Base-by-base conservation (phyloP, 148 eudicot species). In the Rhododendron williamsianum region DNA sequence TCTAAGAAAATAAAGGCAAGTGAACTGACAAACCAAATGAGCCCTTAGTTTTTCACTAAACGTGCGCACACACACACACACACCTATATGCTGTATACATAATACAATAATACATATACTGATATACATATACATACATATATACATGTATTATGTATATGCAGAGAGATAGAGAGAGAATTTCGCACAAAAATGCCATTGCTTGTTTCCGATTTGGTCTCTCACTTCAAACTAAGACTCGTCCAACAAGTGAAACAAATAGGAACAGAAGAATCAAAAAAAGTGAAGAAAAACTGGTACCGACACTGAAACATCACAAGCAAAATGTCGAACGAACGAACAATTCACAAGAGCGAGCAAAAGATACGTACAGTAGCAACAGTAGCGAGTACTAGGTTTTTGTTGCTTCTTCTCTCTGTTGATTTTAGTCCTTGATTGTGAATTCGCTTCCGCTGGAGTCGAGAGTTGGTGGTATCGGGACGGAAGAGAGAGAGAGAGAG, bases 401-500 rank as follows among this genome's bases (percentile, higher is more conserved):
- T 19, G 23, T 49, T 41, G 45, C 45, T 41, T 41, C 45, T 41
- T 79, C 38, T 79, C 23, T 25, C n/a, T 27, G 83, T 56, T 63
- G 71, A 63, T 67, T 81, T 60, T 9, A 41, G 74, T 81, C 52
- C 83, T 81, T 0, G 73, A 63, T 38, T 23, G 9, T 10, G 72
- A 81, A 21, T 38, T 36, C 51, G 73, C 35, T 25, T 38, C 73
- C 73, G 51, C 73, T 21, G 51, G 5, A 60, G 84, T 54, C 58
- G 25, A 56, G 30, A 81, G 71, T 81, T 63, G 74, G 84, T 58
- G 35, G 74, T 45, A 7, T 12, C 73, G 9, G 67, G 13, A 46
- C 33, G 11, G 73, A 23, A 58, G 76, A 82, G 84, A 82, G 83
- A 81, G 76, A 63, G 35, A 82, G 84, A 83, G 74, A 63, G 35